Percentiles rank a stretch among this genome's conserved stretches.
Conservation (phyloP, 2,329 filamentous ascomycete species). For the Aspergillus persii region DNA sequence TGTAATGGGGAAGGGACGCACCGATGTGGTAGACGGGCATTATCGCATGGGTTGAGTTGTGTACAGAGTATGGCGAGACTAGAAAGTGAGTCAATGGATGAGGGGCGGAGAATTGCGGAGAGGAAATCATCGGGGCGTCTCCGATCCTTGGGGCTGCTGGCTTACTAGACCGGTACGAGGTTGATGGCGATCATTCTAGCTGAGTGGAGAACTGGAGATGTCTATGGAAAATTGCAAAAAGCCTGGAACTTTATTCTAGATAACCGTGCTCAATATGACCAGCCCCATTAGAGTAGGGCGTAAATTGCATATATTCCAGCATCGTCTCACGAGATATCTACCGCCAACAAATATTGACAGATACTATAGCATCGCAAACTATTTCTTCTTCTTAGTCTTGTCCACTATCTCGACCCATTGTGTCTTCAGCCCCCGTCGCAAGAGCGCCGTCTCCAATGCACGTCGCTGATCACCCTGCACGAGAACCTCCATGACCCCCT, state of each 20-base stretch:
- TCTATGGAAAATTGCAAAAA: too few species aligned
- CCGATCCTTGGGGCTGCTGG: background rate
- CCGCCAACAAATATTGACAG: background rate
- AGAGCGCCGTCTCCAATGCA: slow-evolving; percentile 58
- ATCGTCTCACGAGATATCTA: background rate
- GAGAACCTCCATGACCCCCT: slow-evolving; percentile 64
- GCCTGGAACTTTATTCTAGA: too few species aligned
- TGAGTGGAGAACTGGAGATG: too few species aligned
- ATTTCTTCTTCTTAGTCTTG: slow-evolving; percentile 67
- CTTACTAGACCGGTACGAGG: too few species aligned
- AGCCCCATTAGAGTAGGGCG: too few species aligned
- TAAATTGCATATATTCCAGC: background rate
- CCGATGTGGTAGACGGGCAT: slow-evolving; percentile 46
- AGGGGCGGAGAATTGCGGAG: background rate
- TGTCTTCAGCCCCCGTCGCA: slow-evolving; percentile 56
- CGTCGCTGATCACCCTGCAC: slow-evolving; percentile 66
- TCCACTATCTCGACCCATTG: slow-evolving; percentile 65
- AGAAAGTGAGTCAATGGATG: background rate
- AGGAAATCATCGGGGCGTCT: background rate
- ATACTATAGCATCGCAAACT: background rate
- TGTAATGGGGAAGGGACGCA: slow-evolving; percentile 15
- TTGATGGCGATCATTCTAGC: background rate
- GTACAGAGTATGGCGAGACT: too few species aligned
- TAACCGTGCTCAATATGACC: too few species aligned
- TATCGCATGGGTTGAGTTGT: background rate